Conservation (phyloP, 164 flowering plant genomes). For the Tetracentron sinense region DNA sequence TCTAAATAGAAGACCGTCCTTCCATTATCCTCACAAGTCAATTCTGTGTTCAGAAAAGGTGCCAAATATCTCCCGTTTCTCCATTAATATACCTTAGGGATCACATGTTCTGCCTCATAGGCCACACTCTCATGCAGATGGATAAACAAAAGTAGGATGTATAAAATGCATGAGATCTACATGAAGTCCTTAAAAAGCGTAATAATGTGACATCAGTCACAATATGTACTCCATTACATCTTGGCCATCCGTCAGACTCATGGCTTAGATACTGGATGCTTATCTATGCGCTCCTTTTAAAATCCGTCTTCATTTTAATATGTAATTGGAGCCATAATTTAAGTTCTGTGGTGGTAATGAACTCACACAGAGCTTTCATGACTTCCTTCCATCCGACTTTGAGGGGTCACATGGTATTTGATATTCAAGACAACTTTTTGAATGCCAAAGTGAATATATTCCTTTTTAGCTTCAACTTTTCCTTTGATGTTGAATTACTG, state of each 20-base stretch:
- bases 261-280: background rate
- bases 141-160: constrained; percentile 14
- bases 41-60: constrained; percentile 12
- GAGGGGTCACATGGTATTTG: constrained; percentile 1
- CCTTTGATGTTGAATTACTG: no score
- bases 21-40: constrained; percentile 9
- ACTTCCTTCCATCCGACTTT: background rate
- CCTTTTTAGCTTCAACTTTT: background rate
- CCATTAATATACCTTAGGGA: constrained; percentile 26
- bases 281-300: background rate
- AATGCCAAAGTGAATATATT: background rate
- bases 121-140: constrained; percentile 24
- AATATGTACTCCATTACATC: background rate
- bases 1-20: constrained; percentile 8
- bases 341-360: background rate
- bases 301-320: background rate
- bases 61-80: background rate
- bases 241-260: constrained; percentile 5
- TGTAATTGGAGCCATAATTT: background rate
- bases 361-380: background rate
- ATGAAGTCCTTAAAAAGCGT: constrained; percentile 18
- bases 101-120: constrained; percentile 30
- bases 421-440: background rate
- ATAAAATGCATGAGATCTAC: constrained; percentile 26
- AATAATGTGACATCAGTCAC: constrained; percentile 10